Base-by-base conservation (phyloP, 2,329 filamentous ascomycete species). In the Ophiostoma novo-ulmi region DNA sequence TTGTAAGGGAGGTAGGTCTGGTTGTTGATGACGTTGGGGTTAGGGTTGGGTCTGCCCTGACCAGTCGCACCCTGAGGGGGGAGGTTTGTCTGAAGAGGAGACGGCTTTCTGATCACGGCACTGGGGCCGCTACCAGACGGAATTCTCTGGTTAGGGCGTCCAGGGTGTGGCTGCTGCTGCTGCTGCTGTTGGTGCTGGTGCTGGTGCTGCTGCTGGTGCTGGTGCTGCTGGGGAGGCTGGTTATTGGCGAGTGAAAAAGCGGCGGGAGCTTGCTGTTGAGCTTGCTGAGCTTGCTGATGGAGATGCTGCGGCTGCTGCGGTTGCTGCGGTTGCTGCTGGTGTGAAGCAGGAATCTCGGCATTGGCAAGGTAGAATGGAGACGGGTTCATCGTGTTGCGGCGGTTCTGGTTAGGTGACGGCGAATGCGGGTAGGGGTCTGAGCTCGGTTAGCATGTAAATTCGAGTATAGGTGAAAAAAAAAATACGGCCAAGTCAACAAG, bases 341-440 rank as follows among this genome's bases (percentile, higher is more conserved):
- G 88, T 87, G 13, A 87, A 85, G 14, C 67, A 36, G 58, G 17
- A 14, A 39, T n/a, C 20, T 65, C 63, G 36, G 63, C 67, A 26
- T 69, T 71, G 67, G 70, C 67, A n/a, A 71, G 70, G 61, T 71
- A 71, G 17, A 71, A 71, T 2, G 70, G 41, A 14, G 70, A 58
- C 67, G 70, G 70, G 48, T 52, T 81, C 5, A 82, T 82, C 39
- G 81, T 82, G 10, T 83, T 81, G 39, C 83, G 83, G 41, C 85
- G 84, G 71, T 86, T 85, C 76, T 87, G 86, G 75, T 83, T 85
- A 77, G 85, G 81, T 71, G 84, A 77, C 77, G 86, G 79, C 75
- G 85, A 81, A 76, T 82, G 77, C 75, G 82, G 79, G 76, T 85
- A 85, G 74, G 80, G 82, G 75, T 84, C 74, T 73, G 22, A 20